Base-by-base conservation (phyloP, 805 yeast species). In the Nakazawaea holstii region DNA sequence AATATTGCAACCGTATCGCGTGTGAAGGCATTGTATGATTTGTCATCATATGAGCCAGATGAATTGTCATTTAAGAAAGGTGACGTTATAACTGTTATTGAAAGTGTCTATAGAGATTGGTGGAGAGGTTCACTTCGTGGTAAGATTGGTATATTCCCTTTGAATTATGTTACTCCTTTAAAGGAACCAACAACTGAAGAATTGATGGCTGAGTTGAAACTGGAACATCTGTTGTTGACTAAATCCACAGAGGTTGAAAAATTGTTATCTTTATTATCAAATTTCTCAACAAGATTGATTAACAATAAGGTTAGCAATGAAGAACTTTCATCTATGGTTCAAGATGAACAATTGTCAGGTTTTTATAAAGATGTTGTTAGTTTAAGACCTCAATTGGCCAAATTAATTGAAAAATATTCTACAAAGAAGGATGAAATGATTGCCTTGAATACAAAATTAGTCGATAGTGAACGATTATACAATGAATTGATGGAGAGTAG, bases 21-120 rank as follows among this genome's bases (percentile, higher is more conserved):
- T 52, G 98, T 92, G 1, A 75, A 84, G 42, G 97, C 98, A 0
- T 67, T 94, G 43, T 94, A 88, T 59, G 96, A 90, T 60, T 72
- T 91, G 35, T 69, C 76, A 4, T 79, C 95, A 2, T 72, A 77
- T 39, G 97, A 90, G 58, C 84, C 84, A 2, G 97, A 91, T 52
- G 97, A 94, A 54, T 73, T 92, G 39, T 82, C 95, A 1, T 92
- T 94, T 66, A 72, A 81, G 43, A 82, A 82, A 57, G 97, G 96
- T 36, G 98, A 92, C 60, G 72, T 88, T 11, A 91, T 92, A 42
- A 83, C 84, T 1, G 96, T 94, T 1, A 72, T 91, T 32, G 98
- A 91, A 56, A 75, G 84, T 13, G 95, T 87, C 6, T 91, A 90
- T 62, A 75, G 87, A 52, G 98, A 92, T 59, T 92, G 99, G 99